Evolutionary conservation across 2,329 filamentous ascomycete genomes (phyloP).

Genomic region (Proliferodiscus dingleyae): DNA sequence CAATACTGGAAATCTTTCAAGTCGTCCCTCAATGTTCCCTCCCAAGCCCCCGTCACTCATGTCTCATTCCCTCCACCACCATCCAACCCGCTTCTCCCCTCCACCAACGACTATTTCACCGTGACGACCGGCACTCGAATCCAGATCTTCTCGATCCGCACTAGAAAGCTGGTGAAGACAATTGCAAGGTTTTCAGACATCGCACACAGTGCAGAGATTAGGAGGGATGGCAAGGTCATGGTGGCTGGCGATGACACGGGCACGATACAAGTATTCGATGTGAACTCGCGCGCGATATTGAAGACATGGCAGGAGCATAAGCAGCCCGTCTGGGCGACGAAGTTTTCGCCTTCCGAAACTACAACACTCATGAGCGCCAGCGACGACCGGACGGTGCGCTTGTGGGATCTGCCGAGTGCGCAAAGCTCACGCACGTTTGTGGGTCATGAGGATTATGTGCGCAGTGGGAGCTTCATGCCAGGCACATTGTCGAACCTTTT

Average conservation of each 20-base stretch:
- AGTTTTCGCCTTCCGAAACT: slow-evolving; percentile 84
- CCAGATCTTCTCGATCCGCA: slow-evolving; percentile 89
- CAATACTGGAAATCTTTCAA: slow-evolving; percentile 95
- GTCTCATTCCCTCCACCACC: slow-evolving; percentile 65
- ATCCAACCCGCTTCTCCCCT: slow-evolving; percentile 35
- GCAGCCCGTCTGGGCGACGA: slow-evolving; percentile 87
- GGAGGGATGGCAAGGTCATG: slow-evolving; percentile 81
- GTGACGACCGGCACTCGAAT: slow-evolving; percentile 92
- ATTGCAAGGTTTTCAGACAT: slow-evolving; percentile 92
- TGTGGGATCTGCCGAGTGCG: slow-evolving; percentile 89
- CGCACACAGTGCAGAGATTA: slow-evolving; percentile 82
- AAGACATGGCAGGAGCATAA: slow-evolving; percentile 95
- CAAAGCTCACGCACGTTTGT: slow-evolving; percentile 71
- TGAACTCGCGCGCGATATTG: slow-evolving; percentile 81
- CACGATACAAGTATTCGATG: slow-evolving; percentile 91
- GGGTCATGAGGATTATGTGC: slow-evolving; percentile 90
- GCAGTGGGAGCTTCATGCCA: slow-evolving; percentile 81
- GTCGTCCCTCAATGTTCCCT: slow-evolving; percentile 83
- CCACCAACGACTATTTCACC: slow-evolving; percentile 70
- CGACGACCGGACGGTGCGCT: slow-evolving; percentile 85
- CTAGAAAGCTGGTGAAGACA: slow-evolving; percentile 86
- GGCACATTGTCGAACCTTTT: slow-evolving; percentile 64
- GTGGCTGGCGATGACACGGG: slow-evolving; percentile 90
- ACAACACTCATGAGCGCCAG: slow-evolving; percentile 84
- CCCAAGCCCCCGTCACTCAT: slow-evolving; percentile 84